A percentile compares a stretch with the other conserved stretches of the same genome.
Conservation (phyloP, 768 basidiomycete genomes). For the Pseudohyphozyma bogoriensis region DNA sequence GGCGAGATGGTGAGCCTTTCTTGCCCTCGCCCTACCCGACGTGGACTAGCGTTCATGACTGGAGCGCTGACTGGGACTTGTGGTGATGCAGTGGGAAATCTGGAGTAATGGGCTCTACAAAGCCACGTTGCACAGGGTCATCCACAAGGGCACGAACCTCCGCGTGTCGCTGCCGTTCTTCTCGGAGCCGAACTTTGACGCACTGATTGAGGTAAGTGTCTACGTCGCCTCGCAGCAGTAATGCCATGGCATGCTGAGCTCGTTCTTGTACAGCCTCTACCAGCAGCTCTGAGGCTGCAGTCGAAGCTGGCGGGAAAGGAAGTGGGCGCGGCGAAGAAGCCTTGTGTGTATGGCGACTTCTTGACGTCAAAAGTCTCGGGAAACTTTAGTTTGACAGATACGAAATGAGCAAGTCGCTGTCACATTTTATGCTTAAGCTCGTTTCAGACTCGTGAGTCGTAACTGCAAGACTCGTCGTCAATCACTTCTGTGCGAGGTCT, state of each 20-base stretch:
- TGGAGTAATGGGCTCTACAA: conserved; percentile 82
- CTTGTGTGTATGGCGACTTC: conserved; percentile 69
- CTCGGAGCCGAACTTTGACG: conserved; percentile 80
- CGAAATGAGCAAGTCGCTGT: not conserved
- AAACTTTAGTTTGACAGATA: conserved; percentile 48
- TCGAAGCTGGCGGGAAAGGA: conserved; percentile 36
- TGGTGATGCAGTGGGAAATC: conserved; percentile 59
- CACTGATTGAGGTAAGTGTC: conserved; percentile 43
- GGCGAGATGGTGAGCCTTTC: conserved; percentile 57
- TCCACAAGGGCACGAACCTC: conserved; percentile 66
- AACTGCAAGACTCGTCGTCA: no score
- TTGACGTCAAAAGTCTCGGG: conserved; percentile 58
- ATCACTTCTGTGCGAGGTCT: no score
- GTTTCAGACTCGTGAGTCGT: no score
- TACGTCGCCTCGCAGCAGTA: rapidly evolving
- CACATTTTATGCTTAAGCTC: no score
- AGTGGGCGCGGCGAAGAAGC: conserved; percentile 28
- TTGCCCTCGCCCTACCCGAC: not conserved
- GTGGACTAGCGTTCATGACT: no score
- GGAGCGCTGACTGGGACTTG: no score
- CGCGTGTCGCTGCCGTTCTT: conserved; percentile 84
- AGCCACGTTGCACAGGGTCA: conserved; percentile 79
- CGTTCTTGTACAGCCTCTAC: conserved; percentile 43
- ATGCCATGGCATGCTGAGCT: not conserved
- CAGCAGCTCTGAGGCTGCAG: conserved; percentile 46